Conservation (phyloP, 148 eudicot species). For the Rhododendron mucronatum region DNA sequence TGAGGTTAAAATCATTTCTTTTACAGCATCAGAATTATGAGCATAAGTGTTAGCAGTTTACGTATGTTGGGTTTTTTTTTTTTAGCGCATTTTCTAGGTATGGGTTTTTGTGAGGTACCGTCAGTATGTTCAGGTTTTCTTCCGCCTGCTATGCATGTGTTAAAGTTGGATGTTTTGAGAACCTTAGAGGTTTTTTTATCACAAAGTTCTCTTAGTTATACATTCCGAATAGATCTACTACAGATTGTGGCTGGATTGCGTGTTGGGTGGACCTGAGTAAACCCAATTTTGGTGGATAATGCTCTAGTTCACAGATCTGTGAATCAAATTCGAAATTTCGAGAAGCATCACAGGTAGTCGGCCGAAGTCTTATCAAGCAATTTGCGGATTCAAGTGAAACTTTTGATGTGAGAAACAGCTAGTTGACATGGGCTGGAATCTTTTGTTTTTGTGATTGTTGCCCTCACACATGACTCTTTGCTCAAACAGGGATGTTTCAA, state of each 20-base stretch:
- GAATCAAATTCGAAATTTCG: background rate
- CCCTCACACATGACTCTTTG: background rate
- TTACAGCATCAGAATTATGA: background rate
- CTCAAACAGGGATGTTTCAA: background rate
- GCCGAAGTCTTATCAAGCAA: background rate
- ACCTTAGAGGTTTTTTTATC: background rate
- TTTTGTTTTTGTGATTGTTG: background rate
- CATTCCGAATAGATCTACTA: too few relatives aligned
- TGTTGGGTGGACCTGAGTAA: background rate
- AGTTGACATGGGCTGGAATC: background rate
- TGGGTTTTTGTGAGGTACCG: background rate
- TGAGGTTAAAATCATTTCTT: slow-evolving; percentile 47
- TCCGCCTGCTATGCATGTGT: background rate
- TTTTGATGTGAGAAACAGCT: background rate
- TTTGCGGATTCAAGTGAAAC: background rate
- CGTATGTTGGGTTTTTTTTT: background rate
- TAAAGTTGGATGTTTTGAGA: background rate
- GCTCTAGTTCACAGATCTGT: background rate
- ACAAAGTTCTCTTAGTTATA: background rate
- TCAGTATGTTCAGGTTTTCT: background rate
- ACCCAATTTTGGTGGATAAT: background rate
- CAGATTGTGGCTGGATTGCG: background rate
- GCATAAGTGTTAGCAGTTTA: background rate
- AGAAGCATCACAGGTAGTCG: background rate
- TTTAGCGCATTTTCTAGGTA: background rate